Evolutionary conservation across 345 rosid species (phyloP).

Genomic region (Pugionium cornutum): DNA sequence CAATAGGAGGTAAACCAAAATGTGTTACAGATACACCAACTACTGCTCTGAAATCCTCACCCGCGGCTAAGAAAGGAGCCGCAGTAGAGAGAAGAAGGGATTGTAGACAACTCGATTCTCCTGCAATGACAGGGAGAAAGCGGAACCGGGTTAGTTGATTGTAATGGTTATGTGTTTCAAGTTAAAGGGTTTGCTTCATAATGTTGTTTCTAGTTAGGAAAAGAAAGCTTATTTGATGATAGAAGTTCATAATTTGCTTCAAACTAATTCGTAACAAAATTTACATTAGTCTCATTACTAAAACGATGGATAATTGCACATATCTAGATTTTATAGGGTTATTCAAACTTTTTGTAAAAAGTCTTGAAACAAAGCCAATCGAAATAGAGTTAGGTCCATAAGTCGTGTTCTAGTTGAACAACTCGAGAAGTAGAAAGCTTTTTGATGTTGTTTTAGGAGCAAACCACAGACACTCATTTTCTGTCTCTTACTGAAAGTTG

Average conservation of each 20-base stretch:
- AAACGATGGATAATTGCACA: no score
- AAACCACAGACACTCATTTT: constrained; percentile 28
- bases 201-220: no score
- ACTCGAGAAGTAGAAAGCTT: constrained; percentile 24
- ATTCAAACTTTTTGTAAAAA: no score
- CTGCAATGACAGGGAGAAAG: constrained; percentile 48
- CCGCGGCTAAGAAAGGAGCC: constrained; percentile 38
- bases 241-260: no score
- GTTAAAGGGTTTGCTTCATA: no score
- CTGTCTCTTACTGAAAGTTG: constrained; percentile 32
- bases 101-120: constrained; percentile 31
- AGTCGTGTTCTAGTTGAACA: constrained; percentile 40
- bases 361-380: constrained; percentile 13
- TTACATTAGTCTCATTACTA: no score
- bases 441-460: constrained; percentile 33
- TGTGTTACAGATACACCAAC: constrained; percentile 40
- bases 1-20: constrained; percentile 39
- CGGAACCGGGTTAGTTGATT: constrained; percentile 52
- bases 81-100: constrained; percentile 19
- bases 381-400: constrained; percentile 10
- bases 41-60: constrained; percentile 46
- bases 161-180: no score
- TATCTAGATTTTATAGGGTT: no score
- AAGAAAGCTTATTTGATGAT: no score
- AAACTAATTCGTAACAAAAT: no score